These are phyloP conservation scores for Vitis hybrid DNA, from an alignment of 177 flowering plant genomes.

Conservation along the genomic window DNA sequence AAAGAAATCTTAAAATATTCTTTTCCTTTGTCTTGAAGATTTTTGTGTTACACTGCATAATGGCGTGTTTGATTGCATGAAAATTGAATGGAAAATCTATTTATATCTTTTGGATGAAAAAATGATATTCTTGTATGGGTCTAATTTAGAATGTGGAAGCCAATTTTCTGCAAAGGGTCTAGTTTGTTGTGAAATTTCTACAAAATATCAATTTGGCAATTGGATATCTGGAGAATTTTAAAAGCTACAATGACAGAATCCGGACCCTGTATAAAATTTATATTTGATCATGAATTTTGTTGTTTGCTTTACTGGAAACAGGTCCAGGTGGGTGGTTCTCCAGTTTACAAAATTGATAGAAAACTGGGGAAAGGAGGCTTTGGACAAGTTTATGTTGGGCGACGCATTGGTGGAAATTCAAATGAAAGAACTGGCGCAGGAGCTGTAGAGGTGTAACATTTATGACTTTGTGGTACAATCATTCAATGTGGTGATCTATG, in stretches of 20 bases:
- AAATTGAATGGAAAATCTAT: no score
- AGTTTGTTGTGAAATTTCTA: no score
- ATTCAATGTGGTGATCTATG: not conserved
- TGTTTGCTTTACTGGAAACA: constrained; percentile 24
- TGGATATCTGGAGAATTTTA: not conserved
- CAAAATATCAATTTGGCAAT: no score
- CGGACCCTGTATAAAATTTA: not conserved
- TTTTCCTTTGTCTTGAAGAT: no score
- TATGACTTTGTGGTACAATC: not conserved
- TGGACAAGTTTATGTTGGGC: constrained; percentile 94
- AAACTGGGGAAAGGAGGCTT: constrained; percentile 95
- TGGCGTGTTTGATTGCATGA: no score
- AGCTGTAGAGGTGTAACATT: constrained; percentile 62
- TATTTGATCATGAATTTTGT: not conserved
- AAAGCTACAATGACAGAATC: not conserved
- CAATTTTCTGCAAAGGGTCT: no score
- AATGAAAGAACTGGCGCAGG: constrained; percentile 61
- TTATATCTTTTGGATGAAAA: no score
- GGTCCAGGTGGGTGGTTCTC: constrained; percentile 90
- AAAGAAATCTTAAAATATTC: no score
- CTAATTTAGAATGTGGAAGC: no score
- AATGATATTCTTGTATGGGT: no score
- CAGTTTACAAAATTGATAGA: constrained; percentile 64
- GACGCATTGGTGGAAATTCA: constrained; percentile 39
- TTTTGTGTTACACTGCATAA: no score